Base-by-base conservation (phyloP, 108 stramenopile genomes). In the Stephanodiscus minutulus region DNA sequence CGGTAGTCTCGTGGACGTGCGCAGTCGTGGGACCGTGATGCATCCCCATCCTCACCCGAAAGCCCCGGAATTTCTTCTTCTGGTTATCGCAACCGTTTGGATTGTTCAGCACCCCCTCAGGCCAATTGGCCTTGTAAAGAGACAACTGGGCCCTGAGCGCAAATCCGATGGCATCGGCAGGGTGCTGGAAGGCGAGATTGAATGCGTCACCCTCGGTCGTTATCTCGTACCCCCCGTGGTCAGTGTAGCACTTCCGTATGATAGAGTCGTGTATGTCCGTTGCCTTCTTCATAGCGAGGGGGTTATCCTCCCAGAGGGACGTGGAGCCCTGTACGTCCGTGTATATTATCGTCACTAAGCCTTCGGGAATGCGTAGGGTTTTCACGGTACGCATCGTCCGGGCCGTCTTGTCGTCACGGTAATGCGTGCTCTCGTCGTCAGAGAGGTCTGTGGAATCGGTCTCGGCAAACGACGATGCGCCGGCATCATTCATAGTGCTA, bases 321-420 rank as follows among this genome's bases (percentile, higher is more conserved):
- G 83, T 84, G 6, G 75, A 77, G n/a, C 83, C 83, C 61, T 84
- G 79, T 28, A 84, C 67, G 67, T 84, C 83, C 7, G 83, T 84
- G 39, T 76, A 81, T 27, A 84, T 71, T 33, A 84, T 76, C 11
- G 83, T 81, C 4, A 75, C 79, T 21, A 72, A 55, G 39, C 74
- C 74, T 33, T 60, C 66, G 15, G 82, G 77, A 13, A 71, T 58
- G 0, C 50, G 55, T 13, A 78, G 64, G 5, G 70, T 64, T 47
- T 78, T 78, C 6, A 70, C 64, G 0, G 77, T 71, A 15, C 46
- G 37, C 65, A 78, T 78, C 7, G 76, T 69, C 37, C 61, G 24
- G 11, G 48, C 66, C 21, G 68, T 70, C 31, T 43, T 46, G 53
- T 66, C 65, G 25, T 76, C 76, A 0, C 13, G 60, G 22, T 43